Base-by-base conservation (phyloP, 2,329 filamentous ascomycete species). In the Cyphellophora attinorum region DNA sequence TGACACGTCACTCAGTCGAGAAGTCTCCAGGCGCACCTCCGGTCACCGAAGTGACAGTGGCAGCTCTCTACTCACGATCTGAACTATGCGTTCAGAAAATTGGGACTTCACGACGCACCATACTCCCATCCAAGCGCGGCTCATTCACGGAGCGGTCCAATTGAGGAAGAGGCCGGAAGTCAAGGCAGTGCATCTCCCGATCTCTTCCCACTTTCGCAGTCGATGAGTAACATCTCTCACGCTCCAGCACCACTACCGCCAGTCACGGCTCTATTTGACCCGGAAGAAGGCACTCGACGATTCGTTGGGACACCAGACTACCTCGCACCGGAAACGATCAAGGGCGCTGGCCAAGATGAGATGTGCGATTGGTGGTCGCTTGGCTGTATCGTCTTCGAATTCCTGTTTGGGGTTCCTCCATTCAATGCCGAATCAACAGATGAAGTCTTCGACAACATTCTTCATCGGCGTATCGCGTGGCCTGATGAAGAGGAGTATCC, bases 291-390 rank as follows among this genome's bases (percentile, higher is more conserved):
- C 41, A 89, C 85, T 53, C 77, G 91, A 35, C 79, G 85, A 25
- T 98, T 98, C 50, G 91, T 98, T 6, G 91, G 91, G 19, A 98
- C 91, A 0, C 91, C 91, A 0, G 91, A 98, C 57, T 98, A 98
- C 54, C 72, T 98, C 11, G 91, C 91, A 0, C 91, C 91, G 0
- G 93, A 98, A 56, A 98, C 93, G 0, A 93, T 98, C 53, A 88
- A 85, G 46, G 91, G 93, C 32, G 79, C 86, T 46, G 86, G 89
- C 2, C 91, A 98, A 58, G 91, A 98, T 52, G 89, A 96, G 58
- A 91, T 89, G 47, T 96, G 91, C 54, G 91, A 98, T 76, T 98
- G 91, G 91, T 98, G 91, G 91, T 96, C 91, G 14, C 72, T 98
- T n/a, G 91, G 91, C 1, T 98, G 93, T 57, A 96, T 98, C 49